Evolutionary conservation across 2,329 filamentous ascomycete species (phyloP), one percentile per base, ranked within the genome.

Genomic region (Ampelomyces quisqualis): DNA sequence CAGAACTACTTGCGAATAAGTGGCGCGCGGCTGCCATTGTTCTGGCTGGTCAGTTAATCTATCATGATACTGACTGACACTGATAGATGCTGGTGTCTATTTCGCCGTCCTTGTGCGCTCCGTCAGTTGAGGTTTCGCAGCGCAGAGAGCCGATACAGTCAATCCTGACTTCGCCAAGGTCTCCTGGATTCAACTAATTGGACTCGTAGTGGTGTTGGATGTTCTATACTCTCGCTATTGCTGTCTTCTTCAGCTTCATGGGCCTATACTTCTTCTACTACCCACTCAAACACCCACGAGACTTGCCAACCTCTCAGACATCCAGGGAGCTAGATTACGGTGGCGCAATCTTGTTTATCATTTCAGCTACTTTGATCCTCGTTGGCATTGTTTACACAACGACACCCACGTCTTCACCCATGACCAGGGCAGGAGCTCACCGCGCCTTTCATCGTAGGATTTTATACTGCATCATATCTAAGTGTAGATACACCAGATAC

Each of bases 1-100:
- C 72, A 5, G 73, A 75, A 45, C 65, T 77, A 15, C 64, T 77
- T 2, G 73, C 73, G 1, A 75, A 75, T 57, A 76, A 75, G 51
- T 75, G 72, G 71, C 46, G 47, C 20, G 43, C 49, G 19, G 44
- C 49, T 24, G 46, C 47, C 8, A 49, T 56, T 23, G 46, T 51
- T 7, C 40, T 56, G 15, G 52, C 52, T 14, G 55, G 29, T 31
- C 17, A 3, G 15, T 31, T 7, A 8, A 31, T 3, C 3, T n/a
- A n/a, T 19, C 3, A 18, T 11, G 3, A 15, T 17, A n/a, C 5
- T 10, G 2, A 19, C 29, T 31, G 13, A 31, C 7, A 4, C 5
- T 7, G 11, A 11, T 15, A 31, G 29, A 60, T 41, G 33, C 38
- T n/a, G 57, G 50, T 7, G 69, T 73, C 10, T 72, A 72, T 33